These are phyloP conservation scores for Fimicolochytrium jonesii DNA, from an alignment of 192 early-diverging fungal genomes.

Conservation along the genomic window DNA sequence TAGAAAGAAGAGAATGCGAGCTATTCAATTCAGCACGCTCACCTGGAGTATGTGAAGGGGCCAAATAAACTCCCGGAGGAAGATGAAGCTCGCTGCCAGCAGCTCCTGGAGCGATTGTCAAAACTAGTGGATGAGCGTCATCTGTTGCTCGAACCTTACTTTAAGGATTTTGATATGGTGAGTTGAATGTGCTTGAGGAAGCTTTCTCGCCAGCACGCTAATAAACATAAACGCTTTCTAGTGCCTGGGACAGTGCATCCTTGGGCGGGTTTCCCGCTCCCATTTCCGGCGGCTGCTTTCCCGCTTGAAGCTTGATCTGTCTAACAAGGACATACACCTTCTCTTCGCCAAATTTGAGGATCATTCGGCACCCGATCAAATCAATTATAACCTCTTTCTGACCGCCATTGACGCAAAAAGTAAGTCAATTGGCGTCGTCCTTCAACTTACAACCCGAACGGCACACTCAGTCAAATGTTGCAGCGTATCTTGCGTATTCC, in stretches of 20 bases:
- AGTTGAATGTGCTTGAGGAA: too few species aligned
- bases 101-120: slow-evolving; percentile 35
- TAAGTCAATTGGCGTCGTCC: too few species aligned
- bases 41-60: slow-evolving; percentile 11
- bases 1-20: too few species aligned
- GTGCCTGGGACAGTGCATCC: slow-evolving; percentile 34
- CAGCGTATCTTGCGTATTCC: too few species aligned
- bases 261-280: slow-evolving; percentile 47
- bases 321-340: slow-evolving; percentile 47
- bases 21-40: background rate
- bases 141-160: slow-evolving; percentile 43
- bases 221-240: slow-evolving; percentile 4
- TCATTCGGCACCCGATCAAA: slow-evolving; percentile 31
- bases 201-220: background rate
- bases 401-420: slow-evolving; percentile 45
- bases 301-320: slow-evolving; percentile 42
- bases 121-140: slow-evolving; percentile 37
- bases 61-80: slow-evolving; percentile 33
- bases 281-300: slow-evolving; percentile 51
- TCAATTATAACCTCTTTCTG: slow-evolving; percentile 56
- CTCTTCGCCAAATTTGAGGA: slow-evolving; percentile 49
- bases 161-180: slow-evolving; percentile 53
- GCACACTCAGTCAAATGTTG: too few species aligned
- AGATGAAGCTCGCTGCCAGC: slow-evolving; percentile 40
- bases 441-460: too few species aligned